Evolutionary conservation across 208 protist genomes (phyloP), one percentile per base, ranked within the genome.

Genomic region (Angomonas deanei): DNA sequence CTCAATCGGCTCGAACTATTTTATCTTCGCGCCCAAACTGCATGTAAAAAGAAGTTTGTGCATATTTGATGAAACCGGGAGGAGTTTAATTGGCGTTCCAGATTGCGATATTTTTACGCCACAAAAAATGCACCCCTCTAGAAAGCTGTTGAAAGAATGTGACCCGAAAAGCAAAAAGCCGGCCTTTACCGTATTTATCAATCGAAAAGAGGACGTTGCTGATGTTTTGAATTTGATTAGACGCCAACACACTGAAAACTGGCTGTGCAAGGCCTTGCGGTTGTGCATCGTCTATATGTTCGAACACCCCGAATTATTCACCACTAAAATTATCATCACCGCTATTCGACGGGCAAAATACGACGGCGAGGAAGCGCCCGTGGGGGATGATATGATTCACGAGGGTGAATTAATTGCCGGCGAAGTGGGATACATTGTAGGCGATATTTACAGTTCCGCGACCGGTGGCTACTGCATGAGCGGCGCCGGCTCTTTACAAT

Each of bases 401-500:
- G 86, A 93, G 50, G 86, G 82, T 10, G 81, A 86, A 11, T 66
- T 96, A 24, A 72, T 91, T 33, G 82, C 91, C 8, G 72, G 63
- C 10, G 86, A 96, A 49, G 31, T 93, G 3, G 91, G 91, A 0
- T 94, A 77, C 68, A 50, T 89, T 57, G 80, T 93, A 21, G 91
- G 86, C 2, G 86, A 94, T 57, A 83, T 94, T 61, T 96, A 94
- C 61, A 78, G 73, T 21, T 96, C 91, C 34, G 72, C 77, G 11
- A 93, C 82, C 15, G 91, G 91, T 21, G 86, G 76, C 0, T 93
- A 89, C 62, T 81, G 73, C 62, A 38, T 82, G 24, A 91, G 55
- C 42, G 91, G 91, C 28, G 77, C 82, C 24, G 91, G 91, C 0
- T 65, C 69, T 0, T 39, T 94, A 28, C 91, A 94, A 46, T 56